Evolutionary conservation across 768 basidiomycete genomes (phyloP).

Genomic region (Pleurotus djamor): DNA sequence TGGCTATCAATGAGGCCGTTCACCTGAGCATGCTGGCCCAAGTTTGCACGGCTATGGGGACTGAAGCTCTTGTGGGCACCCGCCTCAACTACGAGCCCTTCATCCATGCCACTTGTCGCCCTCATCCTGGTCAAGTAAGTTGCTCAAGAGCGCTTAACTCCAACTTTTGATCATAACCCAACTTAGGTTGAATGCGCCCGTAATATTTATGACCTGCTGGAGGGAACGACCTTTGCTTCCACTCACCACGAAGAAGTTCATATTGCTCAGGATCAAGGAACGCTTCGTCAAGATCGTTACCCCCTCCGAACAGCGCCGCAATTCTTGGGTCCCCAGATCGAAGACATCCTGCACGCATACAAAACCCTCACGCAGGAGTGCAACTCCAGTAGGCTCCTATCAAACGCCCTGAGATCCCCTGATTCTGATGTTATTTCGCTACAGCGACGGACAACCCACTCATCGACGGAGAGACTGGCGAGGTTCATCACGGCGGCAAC

Average conservation of each 20-base stretch:
- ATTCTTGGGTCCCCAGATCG: conserved; percentile 84
- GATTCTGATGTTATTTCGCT: not conserved
- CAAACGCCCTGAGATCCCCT: not conserved
- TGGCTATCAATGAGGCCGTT: conserved; percentile 72
- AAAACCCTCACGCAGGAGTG: conserved; percentile 70
- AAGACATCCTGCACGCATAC: conserved; percentile 69
- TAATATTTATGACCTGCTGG: conserved; percentile 66
- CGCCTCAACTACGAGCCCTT: conserved; percentile 76
- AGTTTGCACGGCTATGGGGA: conserved; percentile 80
- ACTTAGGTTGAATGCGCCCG: conserved; percentile 65
- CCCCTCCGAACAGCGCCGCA: conserved; percentile 75
- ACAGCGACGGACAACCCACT: conserved; percentile 87
- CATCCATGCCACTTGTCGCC: conserved; percentile 71
- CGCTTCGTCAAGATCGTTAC: conserved; percentile 80
- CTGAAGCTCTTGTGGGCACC: conserved; percentile 77
- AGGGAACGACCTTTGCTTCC: conserved; percentile 67
- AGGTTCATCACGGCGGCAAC: conserved; percentile 81
- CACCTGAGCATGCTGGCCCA: conserved; percentile 66
- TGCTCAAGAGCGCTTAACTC: not conserved
- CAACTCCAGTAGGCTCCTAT: conserved; percentile 65
- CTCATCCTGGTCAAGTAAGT: conserved; percentile 76
- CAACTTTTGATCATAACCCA: not conserved
- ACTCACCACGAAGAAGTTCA: conserved; percentile 69
- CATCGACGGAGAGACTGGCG: conserved; percentile 62
- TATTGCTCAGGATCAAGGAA: conserved; percentile 70